Conservation (phyloP, 2,329 filamentous ascomycete species). For the Polytolypa hystricis region DNA sequence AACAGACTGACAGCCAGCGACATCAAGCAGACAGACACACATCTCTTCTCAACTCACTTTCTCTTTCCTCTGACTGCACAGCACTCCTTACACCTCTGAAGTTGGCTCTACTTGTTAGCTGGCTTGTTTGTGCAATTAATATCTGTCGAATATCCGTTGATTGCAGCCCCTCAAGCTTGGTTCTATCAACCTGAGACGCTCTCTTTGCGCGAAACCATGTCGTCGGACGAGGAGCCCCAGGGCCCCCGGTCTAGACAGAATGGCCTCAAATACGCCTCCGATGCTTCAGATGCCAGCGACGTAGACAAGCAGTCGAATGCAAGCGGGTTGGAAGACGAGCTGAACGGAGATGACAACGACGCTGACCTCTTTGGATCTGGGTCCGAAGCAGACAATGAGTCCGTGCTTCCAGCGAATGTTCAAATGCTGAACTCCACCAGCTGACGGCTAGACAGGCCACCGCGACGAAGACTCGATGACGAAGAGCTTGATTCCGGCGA, state of each 20-base stretch:
- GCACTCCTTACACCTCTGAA: too few relatives aligned
- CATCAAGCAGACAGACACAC: too few relatives aligned
- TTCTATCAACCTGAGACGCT: too few relatives aligned
- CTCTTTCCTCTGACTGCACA: too few relatives aligned
- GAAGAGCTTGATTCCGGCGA: conserved; percentile 54
- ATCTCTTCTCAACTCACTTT: too few relatives aligned
- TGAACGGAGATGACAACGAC: conserved; percentile 28
- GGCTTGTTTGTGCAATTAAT: too few relatives aligned
- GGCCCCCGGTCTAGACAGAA: conserved; percentile 3
- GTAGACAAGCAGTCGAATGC: conserved; percentile 10
- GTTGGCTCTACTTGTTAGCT: too few relatives aligned
- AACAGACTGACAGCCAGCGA: too few relatives aligned
- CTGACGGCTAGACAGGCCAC: conserved; percentile 16
- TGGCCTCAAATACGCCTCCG: conserved; percentile 4
- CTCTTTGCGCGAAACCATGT: conserved; percentile 5
- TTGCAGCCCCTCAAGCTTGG: too few relatives aligned
- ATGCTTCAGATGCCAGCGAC: conserved; percentile 5
- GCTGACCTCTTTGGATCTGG: conserved; percentile 38
- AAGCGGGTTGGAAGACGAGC: conserved; percentile 19
- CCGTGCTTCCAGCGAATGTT: conserved; percentile 8
- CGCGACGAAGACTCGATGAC: conserved; percentile 44
- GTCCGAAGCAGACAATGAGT: conserved; percentile 32
- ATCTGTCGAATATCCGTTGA: too few relatives aligned
- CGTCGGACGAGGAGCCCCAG: conserved; percentile 7
- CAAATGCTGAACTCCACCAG: neutral